Evolutionary conservation across 345 rosid genomes (phyloP).

Genomic region (Eutrema yunnanense): DNA sequence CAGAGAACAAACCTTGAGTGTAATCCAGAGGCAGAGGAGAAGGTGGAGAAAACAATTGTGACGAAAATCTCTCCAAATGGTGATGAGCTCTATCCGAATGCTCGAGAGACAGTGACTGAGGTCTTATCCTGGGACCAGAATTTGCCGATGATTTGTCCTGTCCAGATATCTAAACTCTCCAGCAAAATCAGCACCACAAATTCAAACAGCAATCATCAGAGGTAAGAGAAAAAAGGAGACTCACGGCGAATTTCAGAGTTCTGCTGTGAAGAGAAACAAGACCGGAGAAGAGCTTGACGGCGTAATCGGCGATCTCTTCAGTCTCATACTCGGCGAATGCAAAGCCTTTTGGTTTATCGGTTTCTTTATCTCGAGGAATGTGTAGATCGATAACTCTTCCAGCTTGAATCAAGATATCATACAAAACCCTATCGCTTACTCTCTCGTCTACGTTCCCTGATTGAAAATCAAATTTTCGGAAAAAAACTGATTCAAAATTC

Average conservation of each 20-base stretch:
- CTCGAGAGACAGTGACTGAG: constrained; percentile 25
- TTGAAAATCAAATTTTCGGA: neutral
- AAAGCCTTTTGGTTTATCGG: constrained; percentile 78
- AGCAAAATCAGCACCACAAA: neutral
- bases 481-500: neutral
- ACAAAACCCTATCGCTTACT: constrained; percentile 79
- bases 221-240: constrained; percentile 7
- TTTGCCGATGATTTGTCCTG: constrained; percentile 57
- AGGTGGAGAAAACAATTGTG: constrained; percentile 32
- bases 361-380: constrained; percentile 80
- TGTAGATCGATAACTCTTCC: constrained; percentile 74
- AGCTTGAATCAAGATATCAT: constrained; percentile 85
- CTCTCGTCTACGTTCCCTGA: constrained; percentile 83
- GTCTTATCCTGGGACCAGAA: constrained; percentile 37
- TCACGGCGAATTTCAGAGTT: constrained; percentile 67
- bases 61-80: constrained; percentile 31
- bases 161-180: constrained; percentile 59
- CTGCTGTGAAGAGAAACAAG: constrained; percentile 76
- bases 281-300: constrained; percentile 88
- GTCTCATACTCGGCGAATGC: constrained; percentile 88
- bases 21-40: constrained; percentile 22
- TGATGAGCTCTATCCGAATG: constrained; percentile 25
- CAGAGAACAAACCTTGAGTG: constrained; percentile 32
- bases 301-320: constrained; percentile 84
- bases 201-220: neutral